Percentiles rank a stretch among this genome's conserved stretches.
Conservation (phyloP, 2,329 filamentous ascomycete species). For the Neonectria faginata region DNA sequence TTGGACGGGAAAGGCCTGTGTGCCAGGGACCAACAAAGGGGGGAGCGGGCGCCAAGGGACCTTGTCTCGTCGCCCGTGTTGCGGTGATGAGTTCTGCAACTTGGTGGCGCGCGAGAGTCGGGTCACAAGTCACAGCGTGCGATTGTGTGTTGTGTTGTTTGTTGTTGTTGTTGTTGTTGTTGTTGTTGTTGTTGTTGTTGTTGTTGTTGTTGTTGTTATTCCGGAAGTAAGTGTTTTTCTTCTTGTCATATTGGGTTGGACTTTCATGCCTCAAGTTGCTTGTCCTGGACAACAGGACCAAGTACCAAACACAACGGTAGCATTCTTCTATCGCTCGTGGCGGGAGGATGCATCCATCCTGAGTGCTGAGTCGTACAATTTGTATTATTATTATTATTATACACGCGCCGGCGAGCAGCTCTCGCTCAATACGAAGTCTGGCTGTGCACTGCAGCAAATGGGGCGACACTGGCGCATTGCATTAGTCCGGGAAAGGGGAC, state of each 20-base stretch:
- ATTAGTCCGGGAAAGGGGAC: conserved; percentile 24
- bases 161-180: conserved; percentile 30
- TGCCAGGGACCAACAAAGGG: conserved; percentile 4
- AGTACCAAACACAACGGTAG: background rate
- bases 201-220: conserved; percentile 29
- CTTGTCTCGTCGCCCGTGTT: background rate
- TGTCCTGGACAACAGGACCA: background rate
- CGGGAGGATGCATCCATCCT: background rate
- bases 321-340: background rate
- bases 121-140: background rate
- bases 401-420: background rate
- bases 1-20: background rate
- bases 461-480: conserved; percentile 33
- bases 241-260: background rate
- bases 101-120: conserved; percentile 2
- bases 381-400: too few relatives aligned
- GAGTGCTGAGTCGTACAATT: background rate
- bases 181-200: conserved; percentile 28
- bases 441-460: conserved; percentile 25
- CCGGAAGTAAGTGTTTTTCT: background rate
- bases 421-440: conserved; percentile 21
- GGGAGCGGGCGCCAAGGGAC: background rate
- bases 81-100: conserved; percentile 3
- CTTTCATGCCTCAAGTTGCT: background rate
- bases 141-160: conserved; percentile 22